Evolutionary conservation across 192 early-diverging fungal species (phyloP).

Genomic region (Mortierella hygrophila): DNA sequence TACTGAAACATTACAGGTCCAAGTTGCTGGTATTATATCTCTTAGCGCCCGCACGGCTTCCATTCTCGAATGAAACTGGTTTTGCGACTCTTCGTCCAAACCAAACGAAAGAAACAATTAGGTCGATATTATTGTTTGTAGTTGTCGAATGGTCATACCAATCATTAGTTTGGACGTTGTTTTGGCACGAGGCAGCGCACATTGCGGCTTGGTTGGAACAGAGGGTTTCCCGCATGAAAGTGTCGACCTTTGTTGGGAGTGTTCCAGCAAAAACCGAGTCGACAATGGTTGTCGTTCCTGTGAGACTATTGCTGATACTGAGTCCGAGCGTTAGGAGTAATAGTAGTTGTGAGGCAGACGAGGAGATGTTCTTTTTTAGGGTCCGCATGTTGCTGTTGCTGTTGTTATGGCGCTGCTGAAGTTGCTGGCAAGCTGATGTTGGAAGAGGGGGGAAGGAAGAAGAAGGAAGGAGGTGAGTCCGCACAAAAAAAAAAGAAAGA

Average conservation of each 20-base stretch:
- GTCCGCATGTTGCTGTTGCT: not conserved
- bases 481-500: no score
- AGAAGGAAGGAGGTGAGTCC: not conserved
- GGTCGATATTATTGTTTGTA: no score
- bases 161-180: not conserved
- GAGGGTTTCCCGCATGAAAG: constrained; percentile 16
- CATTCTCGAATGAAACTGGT: no score
- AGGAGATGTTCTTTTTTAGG: no score
- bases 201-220: constrained; percentile 32
- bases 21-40: no score
- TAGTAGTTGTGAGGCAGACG: not conserved
- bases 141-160: not conserved
- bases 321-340: not conserved
- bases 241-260: constrained; percentile 20
- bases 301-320: not conserved
- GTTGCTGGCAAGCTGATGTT: no score
- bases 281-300: not conserved
- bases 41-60: no score
- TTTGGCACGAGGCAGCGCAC: constrained; percentile 33
- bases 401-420: not conserved
- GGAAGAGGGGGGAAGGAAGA: not conserved
- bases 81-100: no score
- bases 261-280: constrained; percentile 2
- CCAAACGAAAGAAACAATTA: no score
- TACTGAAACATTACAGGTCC: no score